These are phyloP conservation scores for Gigaspora rosea DNA, from an alignment of 192 early-diverging fungal genomes.

Conservation along the genomic window DNA sequence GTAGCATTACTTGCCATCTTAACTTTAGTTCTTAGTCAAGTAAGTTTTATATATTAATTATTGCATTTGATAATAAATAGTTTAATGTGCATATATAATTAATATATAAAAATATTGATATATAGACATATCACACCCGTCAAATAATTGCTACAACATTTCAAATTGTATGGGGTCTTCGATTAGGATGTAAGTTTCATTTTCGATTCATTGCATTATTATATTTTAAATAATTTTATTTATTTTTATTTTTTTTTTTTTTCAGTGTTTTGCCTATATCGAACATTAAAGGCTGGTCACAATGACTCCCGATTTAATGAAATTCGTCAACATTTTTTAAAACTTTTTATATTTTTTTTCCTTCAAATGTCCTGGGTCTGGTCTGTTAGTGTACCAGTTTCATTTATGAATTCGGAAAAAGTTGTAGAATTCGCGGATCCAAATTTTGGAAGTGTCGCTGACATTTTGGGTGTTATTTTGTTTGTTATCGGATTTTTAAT, in stretches of 20 bases:
- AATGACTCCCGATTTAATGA: constrained; percentile 28
- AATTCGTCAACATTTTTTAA: constrained; percentile 3
- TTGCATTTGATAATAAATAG: background rate
- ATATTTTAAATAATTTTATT: background rate
- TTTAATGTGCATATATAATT: background rate
- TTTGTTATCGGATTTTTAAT: constrained; percentile 24
- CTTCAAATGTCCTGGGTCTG: constrained; percentile 34
- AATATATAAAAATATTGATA: background rate
- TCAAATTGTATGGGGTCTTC: constrained; percentile 10
- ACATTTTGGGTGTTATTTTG: constrained; percentile 24
- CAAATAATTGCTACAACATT: constrained; percentile 30
- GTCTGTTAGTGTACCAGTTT: constrained; percentile 26
- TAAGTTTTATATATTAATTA: background rate
- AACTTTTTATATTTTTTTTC: constrained; percentile 21
- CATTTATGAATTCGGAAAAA: constrained; percentile 27
- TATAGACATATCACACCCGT: constrained; percentile 26
- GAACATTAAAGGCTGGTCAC: constrained; percentile 29
- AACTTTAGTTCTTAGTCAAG: constrained; percentile 19
- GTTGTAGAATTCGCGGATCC: background rate
- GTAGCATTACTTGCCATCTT: constrained; percentile 26
- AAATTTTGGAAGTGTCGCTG: constrained; percentile 15
- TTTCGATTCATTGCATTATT: background rate
- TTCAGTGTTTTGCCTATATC: constrained; percentile 24
- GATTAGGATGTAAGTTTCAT: constrained; percentile 23
- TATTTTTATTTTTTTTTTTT: background rate